These are phyloP conservation scores for Cochlearia excelsa DNA, from an alignment of 345 rosid species.

Conservation along the genomic window DNA sequence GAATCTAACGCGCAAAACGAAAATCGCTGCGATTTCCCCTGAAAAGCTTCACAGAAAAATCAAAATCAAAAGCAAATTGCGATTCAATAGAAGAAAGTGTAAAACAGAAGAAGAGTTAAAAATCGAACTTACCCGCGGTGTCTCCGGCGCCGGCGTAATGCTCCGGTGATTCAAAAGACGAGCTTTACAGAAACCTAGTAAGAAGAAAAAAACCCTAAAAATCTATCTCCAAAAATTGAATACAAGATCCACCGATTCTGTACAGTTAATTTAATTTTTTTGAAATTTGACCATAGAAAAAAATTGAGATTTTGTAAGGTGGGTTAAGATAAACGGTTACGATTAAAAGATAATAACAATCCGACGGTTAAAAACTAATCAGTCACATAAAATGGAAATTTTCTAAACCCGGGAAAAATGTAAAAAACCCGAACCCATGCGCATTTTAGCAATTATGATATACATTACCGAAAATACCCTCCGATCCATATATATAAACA, in stretches of 20 bases:
- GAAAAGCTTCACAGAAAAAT: conserved; percentile 9
- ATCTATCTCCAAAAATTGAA: no score
- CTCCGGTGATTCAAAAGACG: conserved; percentile 35
- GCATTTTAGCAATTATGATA: conserved; percentile 28
- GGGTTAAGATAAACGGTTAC: no score
- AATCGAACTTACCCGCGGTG: conserved; percentile 60
- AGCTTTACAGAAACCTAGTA: not conserved
- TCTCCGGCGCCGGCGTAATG: conserved; percentile 79
- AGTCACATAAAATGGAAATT: conserved; percentile 7
- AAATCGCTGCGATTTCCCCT: conserved; percentile 95
- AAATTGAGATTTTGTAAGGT: no score
- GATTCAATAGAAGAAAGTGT: not conserved
- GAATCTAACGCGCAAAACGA: conserved; percentile 71
- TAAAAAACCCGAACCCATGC: conserved; percentile 20
- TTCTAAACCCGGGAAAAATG: conserved; percentile 29
- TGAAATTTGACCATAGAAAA: no score
- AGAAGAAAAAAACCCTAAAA: no score
- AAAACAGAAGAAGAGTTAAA: not conserved
- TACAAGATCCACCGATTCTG: no score
- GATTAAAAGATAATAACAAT: no score
- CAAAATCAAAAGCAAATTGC: not conserved
- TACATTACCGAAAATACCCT: not conserved
- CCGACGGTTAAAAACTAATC: no score
- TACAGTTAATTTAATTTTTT: no score
- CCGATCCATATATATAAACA: conserved; percentile 25